Evolutionary conservation across 345 rosid species (phyloP), one percentile per base, ranked within the genome.

Genomic region (Turritis glabra): DNA sequence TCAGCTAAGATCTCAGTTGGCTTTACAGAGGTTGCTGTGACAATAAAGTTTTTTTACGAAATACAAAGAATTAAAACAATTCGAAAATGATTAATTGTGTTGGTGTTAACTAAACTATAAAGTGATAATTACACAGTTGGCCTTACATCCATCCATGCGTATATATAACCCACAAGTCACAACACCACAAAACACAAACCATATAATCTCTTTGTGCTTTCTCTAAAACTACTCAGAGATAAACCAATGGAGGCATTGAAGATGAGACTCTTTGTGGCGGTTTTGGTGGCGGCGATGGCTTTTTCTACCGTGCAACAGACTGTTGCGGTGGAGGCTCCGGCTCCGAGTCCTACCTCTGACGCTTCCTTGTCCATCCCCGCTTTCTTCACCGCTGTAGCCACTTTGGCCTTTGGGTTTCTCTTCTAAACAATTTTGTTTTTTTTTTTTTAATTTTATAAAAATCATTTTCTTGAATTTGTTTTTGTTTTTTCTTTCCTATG

Each of bases 321-420:
- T 48, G 74, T 64, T 33, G 74, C 79, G n/a, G 69, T 62, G 53
- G 74, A 75, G 13, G 79, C 79, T 38, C 74, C 79, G 14, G 79
- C 79, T 8, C 79, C 74, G 7, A 75, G 74, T 53, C 79, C 74
- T 60, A 54, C 79, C 60, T 75, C 79, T 17, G 79, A 67, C 27
- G 79, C 79, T 67, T 68, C 69, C 18, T 29, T 43, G 35, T 60
- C 41, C 69, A 61, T 75, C 14, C 68, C 79, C 0, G 15, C 63
- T 40, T 26, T 75, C 21, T 33, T 75, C 15, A 74, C 63, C 7
- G 13, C 69, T 23, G 43, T 67, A 21, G 55, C 37, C 61, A 43
- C 68, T 60, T 38, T 75, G 35, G 74, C 79, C 7, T 51, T 67
- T 67, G 79, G 79, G 1, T 51, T 75, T 27, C 54, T 75, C 53